These are phyloP conservation scores for Cutaneotrichosporon arboriforme DNA, from an alignment of 1,284 basidiomycete genomes.

Conservation along the genomic window DNA sequence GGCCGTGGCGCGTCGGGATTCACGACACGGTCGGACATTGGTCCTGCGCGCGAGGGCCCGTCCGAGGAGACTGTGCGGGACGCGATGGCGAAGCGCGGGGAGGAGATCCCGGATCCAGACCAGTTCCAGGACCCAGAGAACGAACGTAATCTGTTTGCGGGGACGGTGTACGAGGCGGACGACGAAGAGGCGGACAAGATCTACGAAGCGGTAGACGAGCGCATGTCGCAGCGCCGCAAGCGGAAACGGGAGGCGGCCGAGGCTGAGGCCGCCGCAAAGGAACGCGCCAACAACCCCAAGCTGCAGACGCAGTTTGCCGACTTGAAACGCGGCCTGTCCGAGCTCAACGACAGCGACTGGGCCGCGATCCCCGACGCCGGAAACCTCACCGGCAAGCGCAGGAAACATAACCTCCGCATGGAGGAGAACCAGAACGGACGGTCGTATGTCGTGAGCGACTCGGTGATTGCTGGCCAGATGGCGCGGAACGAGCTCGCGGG, in stretches of 20 bases:
- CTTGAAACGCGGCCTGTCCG: constrained; percentile 79
- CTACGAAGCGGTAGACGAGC: constrained; percentile 81
- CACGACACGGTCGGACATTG: constrained; percentile 97
- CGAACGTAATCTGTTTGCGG: constrained; percentile 91
- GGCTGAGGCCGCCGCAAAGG: constrained; percentile 40
- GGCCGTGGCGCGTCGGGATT: constrained; percentile 97
- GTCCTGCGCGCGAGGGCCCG: constrained; percentile 90
- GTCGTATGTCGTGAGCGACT: constrained; percentile 85
- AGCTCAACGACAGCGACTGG: constrained; percentile 89
- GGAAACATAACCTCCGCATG: constrained; percentile 69
- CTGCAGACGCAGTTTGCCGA: constrained; percentile 73
- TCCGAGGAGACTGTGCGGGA: constrained; percentile 82
- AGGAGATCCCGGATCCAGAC: constrained; percentile 83
- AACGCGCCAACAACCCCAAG: constrained; percentile 48
- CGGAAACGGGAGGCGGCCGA: constrained; percentile 57
- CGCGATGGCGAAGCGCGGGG: constrained; percentile 73
- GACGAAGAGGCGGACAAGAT: constrained; percentile 97
- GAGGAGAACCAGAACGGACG: constrained; percentile 53
- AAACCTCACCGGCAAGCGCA: constrained; percentile 86
- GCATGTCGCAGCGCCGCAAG: constrained; percentile 81
- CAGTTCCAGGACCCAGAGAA: constrained; percentile 92
- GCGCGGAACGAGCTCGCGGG: constrained; percentile 60
- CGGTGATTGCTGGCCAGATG: constrained; percentile 56
- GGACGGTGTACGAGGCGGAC: constrained; percentile 91
- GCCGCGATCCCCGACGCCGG: constrained; percentile 91